Base-by-base conservation (phyloP, 2,329 filamentous ascomycete species). In the Gaeumannomyces sp. region DNA sequence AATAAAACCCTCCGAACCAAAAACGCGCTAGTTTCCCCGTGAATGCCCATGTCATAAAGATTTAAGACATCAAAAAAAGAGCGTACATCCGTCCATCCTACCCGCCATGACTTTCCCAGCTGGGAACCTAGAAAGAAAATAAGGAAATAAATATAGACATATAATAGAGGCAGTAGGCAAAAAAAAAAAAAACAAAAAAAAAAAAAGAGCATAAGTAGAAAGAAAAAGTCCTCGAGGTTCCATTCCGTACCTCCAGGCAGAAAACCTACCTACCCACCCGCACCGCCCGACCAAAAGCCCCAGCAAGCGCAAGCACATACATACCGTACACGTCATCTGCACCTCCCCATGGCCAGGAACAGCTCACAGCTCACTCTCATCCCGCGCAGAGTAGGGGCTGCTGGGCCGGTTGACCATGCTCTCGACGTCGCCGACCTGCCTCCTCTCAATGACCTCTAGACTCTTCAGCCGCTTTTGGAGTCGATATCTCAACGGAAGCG, bases 371-470 rank as follows among this genome's bases (percentile, higher is more conserved):
- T 63, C 53, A 33, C 61, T 63, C 38, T 33, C 45, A 14, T 14
- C 61, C 53, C 28, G 50, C 61, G 11, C 57, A 59, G 19, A 56
- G 38, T 63, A 53, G 27, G 38, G 35, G 29, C 45, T 61, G 45
- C 27, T 25, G 31, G 60, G 80, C 56, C 79, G 79, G 72, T 90
- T 88, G 71, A 94, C 83, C 80, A 93, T 83, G 73, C 86, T 87
- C 78, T 92, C 91, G 65, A 89, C 89, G 79, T 97, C 93, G 68
- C 93, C 93, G 65, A 97, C 93, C 79, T 97, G 93, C 76, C 91
- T 90, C 69, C 93, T 84, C 79, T 94, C 92, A 66, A 90, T 91
- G 66, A 97, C 83, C 78, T 97, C 93, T 68, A 86, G 79, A 69
- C 81, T 84, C 71, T 85, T 87, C 70, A 91, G 83, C 72, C 88